phyloP scores from a whole-genome alignment of 805 yeast species.

The Ogataea pilisensis region DNA sequence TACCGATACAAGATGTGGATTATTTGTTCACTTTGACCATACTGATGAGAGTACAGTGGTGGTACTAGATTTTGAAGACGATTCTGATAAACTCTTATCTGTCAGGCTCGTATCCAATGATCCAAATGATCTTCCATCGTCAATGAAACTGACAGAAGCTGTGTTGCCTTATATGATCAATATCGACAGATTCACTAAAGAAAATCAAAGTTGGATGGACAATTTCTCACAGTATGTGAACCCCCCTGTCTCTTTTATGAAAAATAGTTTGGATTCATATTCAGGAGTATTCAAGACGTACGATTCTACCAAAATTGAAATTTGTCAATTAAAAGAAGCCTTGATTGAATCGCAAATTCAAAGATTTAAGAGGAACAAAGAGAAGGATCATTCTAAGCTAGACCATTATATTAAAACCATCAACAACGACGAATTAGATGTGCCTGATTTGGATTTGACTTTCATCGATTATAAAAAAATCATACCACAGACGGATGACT shows the following conservation, averaged over 20 bases:
- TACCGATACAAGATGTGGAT: conserved; percentile 39
- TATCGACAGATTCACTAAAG: conserved; percentile 1
- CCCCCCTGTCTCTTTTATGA: not conserved
- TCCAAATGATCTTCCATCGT: no score
- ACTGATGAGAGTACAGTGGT: conserved; percentile 23
- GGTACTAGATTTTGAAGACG: conserved; percentile 27
- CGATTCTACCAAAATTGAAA: conserved; percentile 49
- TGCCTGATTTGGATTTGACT: conserved; percentile 40
- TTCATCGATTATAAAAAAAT: conserved; percentile 37
- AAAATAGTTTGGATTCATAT: not conserved
- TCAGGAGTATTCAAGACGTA: conserved; percentile 38
- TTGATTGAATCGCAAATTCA: conserved; percentile 22
- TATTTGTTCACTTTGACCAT: conserved; percentile 27
- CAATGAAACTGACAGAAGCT: not conserved
- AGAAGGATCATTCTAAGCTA: conserved; percentile 13
- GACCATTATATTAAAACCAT: conserved; percentile 30
- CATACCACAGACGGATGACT: conserved; percentile 29
- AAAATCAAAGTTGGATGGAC: not conserved
- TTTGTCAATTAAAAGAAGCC: conserved; percentile 35
- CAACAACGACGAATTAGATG: no score
- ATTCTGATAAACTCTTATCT: no score
- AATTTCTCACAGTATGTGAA: not conserved
- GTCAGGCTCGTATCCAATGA: no score
- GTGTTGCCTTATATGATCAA: conserved; percentile 1
- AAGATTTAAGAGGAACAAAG: conserved; percentile 14